A percentile compares a stretch with the other conserved stretches of the same genome.
Evolutionary conservation across 805 yeast species (phyloP).

Genomic region (Metschnikowia drakensbergensis): DNA sequence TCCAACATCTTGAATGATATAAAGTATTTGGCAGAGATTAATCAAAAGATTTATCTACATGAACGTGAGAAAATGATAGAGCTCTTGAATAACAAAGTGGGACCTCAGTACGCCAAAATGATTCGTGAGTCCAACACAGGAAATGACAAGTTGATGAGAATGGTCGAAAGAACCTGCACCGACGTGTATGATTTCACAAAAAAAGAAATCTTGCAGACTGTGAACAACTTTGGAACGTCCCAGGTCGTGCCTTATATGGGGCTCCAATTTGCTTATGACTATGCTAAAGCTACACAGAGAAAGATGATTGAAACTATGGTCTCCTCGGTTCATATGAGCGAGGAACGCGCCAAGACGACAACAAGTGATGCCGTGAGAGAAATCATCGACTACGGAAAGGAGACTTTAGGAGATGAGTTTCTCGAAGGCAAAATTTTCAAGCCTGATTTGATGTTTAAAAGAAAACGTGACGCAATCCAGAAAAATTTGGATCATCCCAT

Average conservation of each 20-base stretch:
- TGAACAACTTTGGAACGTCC: slow-evolving; percentile 48
- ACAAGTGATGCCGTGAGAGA: slow-evolving; percentile 60
- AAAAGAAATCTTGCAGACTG: slow-evolving; percentile 46
- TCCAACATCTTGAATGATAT: slow-evolving; percentile 67
- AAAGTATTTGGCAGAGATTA: slow-evolving; percentile 54
- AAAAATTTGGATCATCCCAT: slow-evolving; percentile 58
- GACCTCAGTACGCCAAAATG: slow-evolving; percentile 60
- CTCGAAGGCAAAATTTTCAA: slow-evolving; percentile 60
- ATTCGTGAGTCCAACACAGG: slow-evolving; percentile 50
- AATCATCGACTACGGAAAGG: slow-evolving; percentile 60
- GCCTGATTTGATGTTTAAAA: slow-evolving; percentile 77
- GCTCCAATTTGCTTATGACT: slow-evolving; percentile 58
- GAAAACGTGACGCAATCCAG: slow-evolving; percentile 58
- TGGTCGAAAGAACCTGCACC: slow-evolving; percentile 59
- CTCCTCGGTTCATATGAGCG: slow-evolving; percentile 60
- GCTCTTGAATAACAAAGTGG: slow-evolving; percentile 49
- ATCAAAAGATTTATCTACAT: slow-evolving; percentile 49
- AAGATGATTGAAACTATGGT: slow-evolving; percentile 64
- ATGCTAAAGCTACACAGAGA: slow-evolving; percentile 65
- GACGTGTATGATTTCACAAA: slow-evolving; percentile 61
- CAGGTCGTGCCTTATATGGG: slow-evolving; percentile 61
- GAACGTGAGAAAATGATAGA: slow-evolving; percentile 46
- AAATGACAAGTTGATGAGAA: slow-evolving; percentile 54
- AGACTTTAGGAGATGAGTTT: slow-evolving; percentile 59
- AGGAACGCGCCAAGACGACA: slow-evolving; percentile 57